Conservation (phyloP, 2,329 filamentous ascomycete genomes). For the Pyricularia sp. region DNA sequence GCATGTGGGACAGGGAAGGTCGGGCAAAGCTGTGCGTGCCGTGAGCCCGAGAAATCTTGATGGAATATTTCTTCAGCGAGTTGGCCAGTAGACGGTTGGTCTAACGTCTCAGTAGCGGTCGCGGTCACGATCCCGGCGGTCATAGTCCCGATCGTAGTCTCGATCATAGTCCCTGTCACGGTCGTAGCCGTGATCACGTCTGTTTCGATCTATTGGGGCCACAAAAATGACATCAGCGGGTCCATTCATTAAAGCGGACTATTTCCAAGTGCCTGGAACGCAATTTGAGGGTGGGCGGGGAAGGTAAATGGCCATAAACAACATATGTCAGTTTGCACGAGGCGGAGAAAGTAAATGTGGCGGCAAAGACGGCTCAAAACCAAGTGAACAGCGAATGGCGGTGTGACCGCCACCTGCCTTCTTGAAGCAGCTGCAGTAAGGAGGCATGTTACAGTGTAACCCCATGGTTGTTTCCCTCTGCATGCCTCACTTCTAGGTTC, state of each 20-base stretch:
- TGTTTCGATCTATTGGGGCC: slow-evolving; percentile 1
- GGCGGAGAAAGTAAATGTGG: background rate
- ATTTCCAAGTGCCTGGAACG: background rate
- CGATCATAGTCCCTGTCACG: slow-evolving; percentile 2
- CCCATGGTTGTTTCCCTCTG: background rate
- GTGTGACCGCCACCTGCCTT: background rate
- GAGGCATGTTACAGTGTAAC: background rate
- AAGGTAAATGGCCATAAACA: background rate
- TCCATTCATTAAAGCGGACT: background rate
- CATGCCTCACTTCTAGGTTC: background rate
- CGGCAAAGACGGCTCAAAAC: background rate
- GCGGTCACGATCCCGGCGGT: slow-evolving; percentile 1
- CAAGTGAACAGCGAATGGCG: background rate
- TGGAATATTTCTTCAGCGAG: too few species aligned
- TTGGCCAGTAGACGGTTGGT: background rate
- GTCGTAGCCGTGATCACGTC: background rate
- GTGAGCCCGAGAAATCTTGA: background rate
- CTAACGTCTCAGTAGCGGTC: slow-evolving; percentile 2
- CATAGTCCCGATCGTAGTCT: slow-evolving; percentile 1
- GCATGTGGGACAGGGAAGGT: background rate
- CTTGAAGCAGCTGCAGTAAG: background rate
- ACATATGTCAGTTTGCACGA: background rate
- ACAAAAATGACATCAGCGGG: slow-evolving; percentile 1
- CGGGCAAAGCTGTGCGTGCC: background rate
- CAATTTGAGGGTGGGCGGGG: background rate